Base-by-base conservation (phyloP, 306 rosid species). In the Glycine latifolia region DNA sequence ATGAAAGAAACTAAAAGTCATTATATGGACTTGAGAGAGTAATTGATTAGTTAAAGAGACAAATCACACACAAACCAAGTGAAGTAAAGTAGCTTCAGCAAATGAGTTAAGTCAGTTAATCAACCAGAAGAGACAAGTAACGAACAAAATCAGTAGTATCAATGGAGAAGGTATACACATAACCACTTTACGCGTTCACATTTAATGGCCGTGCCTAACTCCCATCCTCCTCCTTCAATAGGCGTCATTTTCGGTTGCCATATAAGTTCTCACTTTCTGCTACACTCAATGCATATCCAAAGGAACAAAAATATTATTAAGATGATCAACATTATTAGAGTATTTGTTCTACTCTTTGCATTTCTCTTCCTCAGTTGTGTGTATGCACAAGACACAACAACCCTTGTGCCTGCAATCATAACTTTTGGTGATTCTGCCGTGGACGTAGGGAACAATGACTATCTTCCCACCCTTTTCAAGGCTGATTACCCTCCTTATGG, bases 401-500 rank as follows among this genome's bases (percentile, higher is more conserved):
- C 97, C 5, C 85, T 95, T 79, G 98, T 95, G 26, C 96, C 99
- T 3, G 98, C 97, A 15, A 84, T 95, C 77, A 82, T 95, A 2
- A 89, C 94, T 12, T 95, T 95, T 76, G 99, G 99, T 47, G 99
- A 95, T 78, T 95, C 99, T 35, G 97, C 87, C 0, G 99, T 89
- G 0, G 99, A 95, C 83, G 97, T 95, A 71, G 99, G 99, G 16
- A 95, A 95, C 70, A 95, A 95, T 84, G 80, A 95, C 90, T 91
- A 91, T 59, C 92, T 91, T 31, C 84, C 85, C 52, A 93, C 98
- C 6, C 20, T 96, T 75, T 96, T 83, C 88, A 96, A 89, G 87
- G 98, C 98, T 63, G 20, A 96, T 83, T 92, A 89, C 71, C 98
- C 97, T 88, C 99, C 99, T 80, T 96, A 96, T 87, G 99, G 99